Base-by-base conservation (phyloP, 148 eudicot genomes). In the Silene conica region DNA sequence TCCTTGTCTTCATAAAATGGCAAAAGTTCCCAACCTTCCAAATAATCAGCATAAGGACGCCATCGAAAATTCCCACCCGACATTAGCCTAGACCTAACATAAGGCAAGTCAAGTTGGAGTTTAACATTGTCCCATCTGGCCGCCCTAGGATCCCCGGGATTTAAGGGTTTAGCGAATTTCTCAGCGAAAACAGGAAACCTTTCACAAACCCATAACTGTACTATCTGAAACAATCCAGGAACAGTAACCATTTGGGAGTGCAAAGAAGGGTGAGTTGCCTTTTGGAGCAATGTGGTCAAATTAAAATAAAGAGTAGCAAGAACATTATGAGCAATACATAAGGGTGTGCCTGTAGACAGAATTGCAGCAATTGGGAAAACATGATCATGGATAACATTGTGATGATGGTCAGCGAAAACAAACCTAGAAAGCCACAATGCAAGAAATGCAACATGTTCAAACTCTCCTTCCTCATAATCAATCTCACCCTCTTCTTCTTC, bases 201-300 rank as follows among this genome's bases (percentile, higher is more conserved):
- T 31, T 86, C 87, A 66, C 45, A 79, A 1, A 71, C 85, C 89
- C 89, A 83, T 26, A 83, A 63, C 34, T 83, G 87, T 45, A 85
- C 74, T 65, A 85, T 74, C 48, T 78, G 78, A 70, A 85, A 80
- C 57, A 72, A 63, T 6, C 77, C 83, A 16, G 45, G 72, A 77
- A 78, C 76, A 45, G 11, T 0, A 78, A 75, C 69, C 48, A 23
- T 46, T 20, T 46, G 68, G 1, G 77, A 79, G 19, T 72, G 70
- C 14, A 23, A 43, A 57, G 31, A 19, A 46, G 23, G 73, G 50
- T 75, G 41, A 34, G 22, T 22, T 0, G 60, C 75, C 16, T 68
- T 71, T 43, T 81, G 34, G 52, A 22, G 77, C 61, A 85, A 76
- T 14, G 52, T 20, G 8, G 70, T 78, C 79, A 85, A 14, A 12